Base-by-base conservation (phyloP, 306 rosid genomes). In the Parietaria judaica region DNA sequence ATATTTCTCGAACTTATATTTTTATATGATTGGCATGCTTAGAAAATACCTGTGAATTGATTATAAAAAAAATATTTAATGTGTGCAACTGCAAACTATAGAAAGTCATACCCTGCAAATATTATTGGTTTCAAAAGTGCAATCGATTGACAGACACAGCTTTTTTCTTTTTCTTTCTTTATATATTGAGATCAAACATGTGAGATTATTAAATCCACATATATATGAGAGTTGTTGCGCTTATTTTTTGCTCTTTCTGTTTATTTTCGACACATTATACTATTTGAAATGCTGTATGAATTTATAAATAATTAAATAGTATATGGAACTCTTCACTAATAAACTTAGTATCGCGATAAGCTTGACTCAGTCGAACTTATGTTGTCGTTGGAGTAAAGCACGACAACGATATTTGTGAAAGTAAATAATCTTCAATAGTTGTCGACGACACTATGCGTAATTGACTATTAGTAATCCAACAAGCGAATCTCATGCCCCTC, bases 51-150 rank as follows among this genome's bases (percentile, higher is more conserved):
- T 23, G 31, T 23, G 31, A 23, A 63, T 17, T 11, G n/a, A 10
- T 8, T 31, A 51, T 36, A 16, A 5, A 51, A 36, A 10, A 65
- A 46, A 46, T 7, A 7, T 46, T 38, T 52, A 54, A 54, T 65
- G 60, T 15, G 23, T 65, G 69, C 31, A 23, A 23, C 12, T 65
- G 69, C 31, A 23, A 23, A 23, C 31, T 23, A 23, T 23, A 23
- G 31, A 53, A 41, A 65, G 69, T 65, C 69, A 54, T 38, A 4
- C 16, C 8, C 51, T 37, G n/a, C 9, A 48, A 9, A 63, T 49
- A 36, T n/a, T 15, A 51, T n/a, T 16, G 35, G 11, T 36, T 43
- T 45, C 37, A 60, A 43, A 9, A 36, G 38, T 60, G 44, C 15
- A 3, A 41, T 36, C 51, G 67, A 50, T 36, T 63, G 67, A 50